Evolutionary conservation across 2,329 filamentous ascomycete genomes (phyloP).

Genomic region (Fusarium sp.): DNA sequence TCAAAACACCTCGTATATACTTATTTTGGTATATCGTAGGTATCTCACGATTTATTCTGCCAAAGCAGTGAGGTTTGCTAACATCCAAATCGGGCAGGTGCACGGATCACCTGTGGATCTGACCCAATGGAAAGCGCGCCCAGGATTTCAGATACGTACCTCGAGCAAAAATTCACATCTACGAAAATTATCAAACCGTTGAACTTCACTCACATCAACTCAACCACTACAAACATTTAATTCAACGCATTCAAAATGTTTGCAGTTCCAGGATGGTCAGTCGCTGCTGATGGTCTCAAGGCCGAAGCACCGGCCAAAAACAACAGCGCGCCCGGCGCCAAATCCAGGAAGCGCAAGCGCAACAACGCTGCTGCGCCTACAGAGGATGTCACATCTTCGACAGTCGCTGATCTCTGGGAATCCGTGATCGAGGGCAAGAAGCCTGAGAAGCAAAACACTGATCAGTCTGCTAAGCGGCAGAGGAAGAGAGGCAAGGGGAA

Average conservation of each 20-base stretch:
- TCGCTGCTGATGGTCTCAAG: conserved; percentile 79
- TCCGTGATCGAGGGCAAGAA: conserved; percentile 79
- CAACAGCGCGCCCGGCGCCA: conserved; percentile 55
- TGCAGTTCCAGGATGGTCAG: conserved; percentile 91
- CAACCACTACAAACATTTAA: conserved; percentile 14
- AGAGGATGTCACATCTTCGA: conserved; percentile 71
- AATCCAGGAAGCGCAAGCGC: conserved; percentile 71
- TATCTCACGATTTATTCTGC: neutral
- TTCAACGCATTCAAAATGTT: conserved; percentile 72
- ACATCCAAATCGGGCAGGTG: conserved; percentile 17
- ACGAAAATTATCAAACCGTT: conserved; percentile 27
- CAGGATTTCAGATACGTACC: conserved; percentile 26
- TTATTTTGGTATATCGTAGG: neutral
- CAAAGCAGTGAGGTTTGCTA: neutral
- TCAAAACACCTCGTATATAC: neutral
- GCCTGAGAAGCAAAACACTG: conserved; percentile 44
- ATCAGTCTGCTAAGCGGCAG: conserved; percentile 52
- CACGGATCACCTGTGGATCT: conserved; percentile 18
- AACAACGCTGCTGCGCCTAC: conserved; percentile 39
- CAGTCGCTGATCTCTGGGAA: conserved; percentile 84
- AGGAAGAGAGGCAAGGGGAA: conserved; percentile 52
- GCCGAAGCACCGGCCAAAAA: conserved; percentile 66
- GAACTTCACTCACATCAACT: conserved; percentile 23
- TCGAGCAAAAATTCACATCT: conserved; percentile 29
- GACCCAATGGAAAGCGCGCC: neutral